Percentiles rank a stretch among this genome's conserved stretches.
Evolutionary conservation across 441 rosid species (phyloP).

Genomic region (Omphalea diandra): DNA sequence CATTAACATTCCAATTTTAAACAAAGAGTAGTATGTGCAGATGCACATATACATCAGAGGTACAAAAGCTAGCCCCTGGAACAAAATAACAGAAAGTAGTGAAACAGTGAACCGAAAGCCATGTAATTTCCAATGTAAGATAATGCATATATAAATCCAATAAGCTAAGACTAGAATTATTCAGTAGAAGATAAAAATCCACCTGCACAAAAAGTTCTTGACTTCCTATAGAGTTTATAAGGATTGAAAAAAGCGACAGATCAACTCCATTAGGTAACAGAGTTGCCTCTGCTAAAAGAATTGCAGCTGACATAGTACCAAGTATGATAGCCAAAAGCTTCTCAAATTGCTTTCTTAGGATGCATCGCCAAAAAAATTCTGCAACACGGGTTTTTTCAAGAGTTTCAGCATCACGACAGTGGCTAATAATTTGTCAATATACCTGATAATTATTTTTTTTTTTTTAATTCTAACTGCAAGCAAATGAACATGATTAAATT

Average conservation of each 20-base stretch:
- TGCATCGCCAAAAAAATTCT: slow-evolving; percentile 94
- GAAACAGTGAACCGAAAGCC: slow-evolving; percentile 10
- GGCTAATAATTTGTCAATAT: neutral
- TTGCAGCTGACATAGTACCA: slow-evolving; percentile 90
- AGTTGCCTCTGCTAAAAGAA: slow-evolving; percentile 98
- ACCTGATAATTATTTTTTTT: too few species aligned
- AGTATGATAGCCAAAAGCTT: slow-evolving; percentile 68
- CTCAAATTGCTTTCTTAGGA: slow-evolving; percentile 60
- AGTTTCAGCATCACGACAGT: slow-evolving; percentile 9
- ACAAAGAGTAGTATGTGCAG: slow-evolving; percentile 93
- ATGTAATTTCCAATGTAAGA: slow-evolving; percentile 1
- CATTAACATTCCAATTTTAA: slow-evolving; percentile 96
- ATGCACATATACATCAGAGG: slow-evolving; percentile 98
- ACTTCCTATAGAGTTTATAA: slow-evolving; percentile 72
- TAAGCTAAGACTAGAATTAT: neutral
- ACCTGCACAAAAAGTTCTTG: slow-evolving; percentile 92
- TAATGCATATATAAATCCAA: neutral
- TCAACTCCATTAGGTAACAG: slow-evolving; percentile 70
- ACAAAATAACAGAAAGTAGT: slow-evolving; percentile 23
- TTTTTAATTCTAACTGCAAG: too few species aligned
- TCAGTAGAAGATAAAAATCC: slow-evolving; percentile 20
- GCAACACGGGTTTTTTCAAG: slow-evolving; percentile 31
- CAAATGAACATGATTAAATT: too few species aligned
- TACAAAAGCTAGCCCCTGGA: slow-evolving; percentile 86
- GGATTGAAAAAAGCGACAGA: slow-evolving; percentile 90